A percentile compares a stretch with the other conserved stretches of the same genome.
These are phyloP conservation scores for Brassica nigra DNA, from an alignment of 345 rosid genomes.

Conservation along the genomic window DNA sequence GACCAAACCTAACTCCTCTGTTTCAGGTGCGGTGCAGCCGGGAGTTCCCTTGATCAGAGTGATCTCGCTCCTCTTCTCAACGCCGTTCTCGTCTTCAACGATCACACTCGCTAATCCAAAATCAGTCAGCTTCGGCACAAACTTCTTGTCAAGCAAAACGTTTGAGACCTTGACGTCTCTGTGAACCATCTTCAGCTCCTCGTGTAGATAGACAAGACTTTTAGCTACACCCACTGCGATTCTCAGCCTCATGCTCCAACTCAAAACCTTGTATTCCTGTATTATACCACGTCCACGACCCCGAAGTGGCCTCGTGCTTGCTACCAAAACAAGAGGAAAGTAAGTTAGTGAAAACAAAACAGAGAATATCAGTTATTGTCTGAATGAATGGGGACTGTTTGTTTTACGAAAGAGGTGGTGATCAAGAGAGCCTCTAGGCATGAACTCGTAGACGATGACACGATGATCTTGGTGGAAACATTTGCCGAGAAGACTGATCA, in stretches of 20 bases:
- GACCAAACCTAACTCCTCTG: conserved; percentile 49
- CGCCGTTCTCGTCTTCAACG: conserved; percentile 44
- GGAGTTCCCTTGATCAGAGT: conserved; percentile 68
- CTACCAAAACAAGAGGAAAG: conserved; percentile 12
- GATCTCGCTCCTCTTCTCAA: conserved; percentile 58
- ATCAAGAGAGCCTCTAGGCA: conserved; percentile 75
- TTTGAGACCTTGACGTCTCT: conserved; percentile 71
- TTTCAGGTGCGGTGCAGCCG: conserved; percentile 55
- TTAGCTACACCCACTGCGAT: conserved; percentile 74
- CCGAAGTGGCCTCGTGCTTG: not conserved
- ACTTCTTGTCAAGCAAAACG: conserved; percentile 61
- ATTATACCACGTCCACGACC: not conserved
- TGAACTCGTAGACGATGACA: conserved; percentile 68
- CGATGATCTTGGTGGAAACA: conserved; percentile 50
- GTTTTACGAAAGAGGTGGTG: conserved; percentile 54
- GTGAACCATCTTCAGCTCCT: conserved; percentile 54
- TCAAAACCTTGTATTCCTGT: conserved; percentile 34
- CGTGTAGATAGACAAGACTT: conserved; percentile 69
- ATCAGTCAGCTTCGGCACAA: conserved; percentile 43
- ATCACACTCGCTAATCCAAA: conserved; percentile 66
- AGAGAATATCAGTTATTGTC: not conserved
- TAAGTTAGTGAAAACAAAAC: not conserved
- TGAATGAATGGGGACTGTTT: not conserved
- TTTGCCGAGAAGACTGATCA: conserved; percentile 67
- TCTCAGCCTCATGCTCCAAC: conserved; percentile 68